phyloP scores from a whole-genome alignment of 2,329 filamentous ascomycete species.

The Mycosphaerella arachidis region DNA sequence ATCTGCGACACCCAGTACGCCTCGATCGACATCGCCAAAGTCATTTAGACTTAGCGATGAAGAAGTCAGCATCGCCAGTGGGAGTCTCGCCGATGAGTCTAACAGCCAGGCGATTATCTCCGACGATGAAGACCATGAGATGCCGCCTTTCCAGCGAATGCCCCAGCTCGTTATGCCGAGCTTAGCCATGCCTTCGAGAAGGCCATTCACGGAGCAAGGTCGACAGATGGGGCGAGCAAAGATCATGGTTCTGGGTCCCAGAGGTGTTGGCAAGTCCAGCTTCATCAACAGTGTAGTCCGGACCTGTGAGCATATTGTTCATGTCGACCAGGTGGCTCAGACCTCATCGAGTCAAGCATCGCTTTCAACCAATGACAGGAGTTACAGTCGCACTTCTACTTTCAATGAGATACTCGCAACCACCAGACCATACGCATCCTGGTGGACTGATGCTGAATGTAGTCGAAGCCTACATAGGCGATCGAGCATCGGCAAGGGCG shows the following conservation, averaged over 20 bases:
- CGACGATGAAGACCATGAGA: slow-evolving; percentile 55
- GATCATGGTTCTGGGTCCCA: slow-evolving; percentile 76
- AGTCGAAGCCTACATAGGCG: slow-evolving; percentile 50
- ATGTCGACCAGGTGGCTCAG: slow-evolving; percentile 62
- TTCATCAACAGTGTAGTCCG: slow-evolving; percentile 86
- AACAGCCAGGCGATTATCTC: slow-evolving; percentile 52
- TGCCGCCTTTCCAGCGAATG: slow-evolving; percentile 32
- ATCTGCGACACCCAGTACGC: slow-evolving; percentile 53
- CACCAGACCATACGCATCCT: slow-evolving; percentile 42
- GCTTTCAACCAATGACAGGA: slow-evolving; percentile 33
- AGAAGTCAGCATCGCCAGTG: slow-evolving; percentile 50
- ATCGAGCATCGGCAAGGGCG: slow-evolving; percentile 68
- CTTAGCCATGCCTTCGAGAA: slow-evolving; percentile 79
- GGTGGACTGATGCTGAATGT: slow-evolving; percentile 53
- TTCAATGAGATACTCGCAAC: slow-evolving; percentile 11
- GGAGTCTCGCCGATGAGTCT: slow-evolving; percentile 48
- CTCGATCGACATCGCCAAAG: slow-evolving; percentile 56
- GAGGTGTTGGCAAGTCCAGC: slow-evolving; percentile 81
- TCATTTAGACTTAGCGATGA: slow-evolving; percentile 57
- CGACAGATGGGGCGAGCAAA: slow-evolving; percentile 82
- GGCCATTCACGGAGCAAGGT: slow-evolving; percentile 84
- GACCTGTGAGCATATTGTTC: slow-evolving; percentile 84
- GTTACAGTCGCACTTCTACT: slow-evolving; percentile 18
- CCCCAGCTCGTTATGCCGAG: slow-evolving; percentile 98
- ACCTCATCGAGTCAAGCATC: not conserved